These are phyloP conservation scores for Furcasterigmium furcatum DNA, from an alignment of 2,329 filamentous ascomycete genomes.

Conservation along the genomic window DNA sequence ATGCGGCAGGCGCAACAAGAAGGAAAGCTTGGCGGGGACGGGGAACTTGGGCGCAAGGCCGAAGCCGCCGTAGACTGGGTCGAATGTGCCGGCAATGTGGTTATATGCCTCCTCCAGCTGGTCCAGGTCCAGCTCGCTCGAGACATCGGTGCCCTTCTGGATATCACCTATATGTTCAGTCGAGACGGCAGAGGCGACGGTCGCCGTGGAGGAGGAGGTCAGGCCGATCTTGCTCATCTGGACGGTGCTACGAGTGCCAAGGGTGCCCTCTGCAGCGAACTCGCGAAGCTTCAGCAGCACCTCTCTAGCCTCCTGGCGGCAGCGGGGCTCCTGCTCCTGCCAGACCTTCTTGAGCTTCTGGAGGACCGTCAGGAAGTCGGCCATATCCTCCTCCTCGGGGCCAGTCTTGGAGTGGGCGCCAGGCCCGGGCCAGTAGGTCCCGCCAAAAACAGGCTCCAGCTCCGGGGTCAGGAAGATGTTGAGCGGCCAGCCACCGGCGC, in stretches of 20 bases:
- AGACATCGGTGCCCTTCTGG: slow-evolving; percentile 20
- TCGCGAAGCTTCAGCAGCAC: slow-evolving; percentile 78
- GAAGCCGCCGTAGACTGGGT: slow-evolving; percentile 77
- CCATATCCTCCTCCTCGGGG: slow-evolving; percentile 51
- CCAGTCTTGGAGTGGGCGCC: slow-evolving; percentile 48
- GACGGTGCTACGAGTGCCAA: slow-evolving; percentile 40
- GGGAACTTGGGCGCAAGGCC: slow-evolving; percentile 82
- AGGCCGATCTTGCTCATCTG: slow-evolving; percentile 10
- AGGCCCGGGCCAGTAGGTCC: slow-evolving; percentile 91
- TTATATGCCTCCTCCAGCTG: slow-evolving; percentile 86
- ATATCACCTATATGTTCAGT: slow-evolving; percentile 16
- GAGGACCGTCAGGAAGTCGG: slow-evolving; percentile 81
- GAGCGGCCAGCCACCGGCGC: slow-evolving; percentile 87
- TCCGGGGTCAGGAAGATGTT: slow-evolving; percentile 97
- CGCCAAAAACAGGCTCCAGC: slow-evolving; percentile 90
- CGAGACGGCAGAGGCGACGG: slow-evolving; percentile 13
- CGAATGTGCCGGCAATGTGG: slow-evolving; percentile 78
- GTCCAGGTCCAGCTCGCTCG: slow-evolving; percentile 81
- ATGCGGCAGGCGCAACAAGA: slow-evolving; percentile 71
- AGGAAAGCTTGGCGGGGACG: slow-evolving; percentile 79
- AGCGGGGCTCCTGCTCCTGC: slow-evolving; percentile 79
- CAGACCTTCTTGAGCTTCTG: slow-evolving; percentile 74
- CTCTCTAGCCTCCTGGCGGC: slow-evolving; percentile 78
- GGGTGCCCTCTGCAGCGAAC: slow-evolving; percentile 84
- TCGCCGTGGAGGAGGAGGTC: slow-evolving; percentile 5